Base-by-base conservation (phyloP, 2,329 filamentous ascomycete species). In the Venturiaceae sp. region DNA sequence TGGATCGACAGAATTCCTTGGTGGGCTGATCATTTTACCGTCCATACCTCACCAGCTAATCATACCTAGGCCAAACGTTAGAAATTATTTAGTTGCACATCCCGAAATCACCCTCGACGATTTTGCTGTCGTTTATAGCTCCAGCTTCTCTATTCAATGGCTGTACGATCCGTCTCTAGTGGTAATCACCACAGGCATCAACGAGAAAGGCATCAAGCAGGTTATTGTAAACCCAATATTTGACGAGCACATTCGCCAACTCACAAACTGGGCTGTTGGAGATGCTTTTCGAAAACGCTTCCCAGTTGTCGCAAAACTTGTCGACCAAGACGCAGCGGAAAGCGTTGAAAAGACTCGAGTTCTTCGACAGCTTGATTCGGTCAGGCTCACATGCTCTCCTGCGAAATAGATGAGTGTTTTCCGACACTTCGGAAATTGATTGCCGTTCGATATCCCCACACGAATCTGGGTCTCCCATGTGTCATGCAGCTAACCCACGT, bases 1-100 rank as follows among this genome's bases (percentile, higher is more conserved):
- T 67, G 65, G 65, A 64, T 67, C 19, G 64, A 67, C 50, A 50
- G 65, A 11, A 63, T 67, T 37, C 61, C 65, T 23, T 66, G 65
- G 50, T 39, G 36, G n/a, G 36, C 36, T 39, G 36, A 11, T 39
- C n/a, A 39, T 39, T 39, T 39, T 39, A 39, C n/a, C n/a, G 36
- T n/a, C n/a, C n/a, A 39, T n/a, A 39, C n/a, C 36, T 39, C 36
- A 39, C 36, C 36, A 39, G n/a, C n/a, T n/a, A n/a, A n/a, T n/a
- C n/a, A n/a, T n/a, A n/a, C n/a, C n/a, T n/a, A n/a, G 46, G 65
- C 65, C 65, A 16, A 63, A 61, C 37, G 41, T 65, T 11, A 56
- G 65, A 9, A 50, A 28, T 1, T 65, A 66, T 47, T 59, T 67
- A 2, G 65, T 67, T 28, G 60, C 64, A 2, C 60, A 66, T 50